Percentiles rank a stretch among this genome's conserved stretches.
phyloP scores from a whole-genome alignment of 78 protist species.

The Dictyostelium discoideum region dicty_2.7 NC_007091.3:4703501-4704000 shows the following conservation, averaged over 20 bases:
- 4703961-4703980: background rate
- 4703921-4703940: background rate
- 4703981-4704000: background rate
- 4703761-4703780: background rate
- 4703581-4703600: too few relatives aligned
- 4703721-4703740: background rate
- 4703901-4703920: background rate
- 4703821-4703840: background rate
- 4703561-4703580: too few relatives aligned
- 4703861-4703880: background rate
- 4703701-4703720: background rate
- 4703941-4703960: background rate
- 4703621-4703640: background rate
- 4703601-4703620: too few relatives aligned
- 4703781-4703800: background rate
- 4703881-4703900: background rate
- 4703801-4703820: background rate
- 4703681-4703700: background rate
- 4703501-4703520: background rate
- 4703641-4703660: background rate
- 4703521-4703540: background rate
- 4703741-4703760: background rate
- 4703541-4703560: too few relatives aligned
- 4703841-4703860: background rate
- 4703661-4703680: background rate